A percentile compares a stretch with the other conserved stretches of the same genome.
phyloP scores from a whole-genome alignment of 257 asterid genomes.

The Scutellaria barbata region DNA sequence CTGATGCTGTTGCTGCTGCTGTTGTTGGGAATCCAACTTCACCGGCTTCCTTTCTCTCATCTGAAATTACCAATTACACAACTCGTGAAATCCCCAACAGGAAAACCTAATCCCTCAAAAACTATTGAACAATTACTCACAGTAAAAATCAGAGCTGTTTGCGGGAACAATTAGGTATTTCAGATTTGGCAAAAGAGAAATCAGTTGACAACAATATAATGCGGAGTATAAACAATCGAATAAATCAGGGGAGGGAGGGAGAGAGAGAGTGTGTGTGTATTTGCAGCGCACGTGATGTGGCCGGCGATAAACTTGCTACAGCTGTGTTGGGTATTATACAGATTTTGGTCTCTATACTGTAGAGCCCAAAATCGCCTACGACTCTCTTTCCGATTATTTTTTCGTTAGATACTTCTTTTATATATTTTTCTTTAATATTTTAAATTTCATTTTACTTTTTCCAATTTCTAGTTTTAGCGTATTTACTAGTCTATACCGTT shows the following conservation, averaged over 20 bases:
- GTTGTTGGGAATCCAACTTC: slow-evolving; percentile 57
- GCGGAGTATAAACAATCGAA: slow-evolving; percentile 28
- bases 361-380: not conserved
- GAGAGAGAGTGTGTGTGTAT: not conserved
- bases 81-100: slow-evolving; percentile 13
- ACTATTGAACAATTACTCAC: slow-evolving; percentile 20
- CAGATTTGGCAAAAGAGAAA: slow-evolving; percentile 28
- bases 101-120: not conserved
- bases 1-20: slow-evolving; percentile 55
- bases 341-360: not conserved
- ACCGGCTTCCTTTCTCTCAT: slow-evolving; percentile 87
- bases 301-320: slow-evolving; percentile 36
- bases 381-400: not conserved
- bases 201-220: slow-evolving; percentile 1
- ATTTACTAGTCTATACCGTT: too few species aligned
- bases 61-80: slow-evolving; percentile 30
- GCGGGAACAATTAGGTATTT: slow-evolving; percentile 16
- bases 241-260: not conserved
- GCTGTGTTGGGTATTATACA: slow-evolving; percentile 20
- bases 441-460: too few species aligned
- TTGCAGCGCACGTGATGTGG: slow-evolving; percentile 36
- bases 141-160: slow-evolving; percentile 25
- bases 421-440: not conserved
- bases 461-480: too few species aligned
- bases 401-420: not conserved